Evolutionary conservation across 2,329 filamentous ascomycete genomes (phyloP).

Genomic region (Calonectria fujianensis): DNA sequence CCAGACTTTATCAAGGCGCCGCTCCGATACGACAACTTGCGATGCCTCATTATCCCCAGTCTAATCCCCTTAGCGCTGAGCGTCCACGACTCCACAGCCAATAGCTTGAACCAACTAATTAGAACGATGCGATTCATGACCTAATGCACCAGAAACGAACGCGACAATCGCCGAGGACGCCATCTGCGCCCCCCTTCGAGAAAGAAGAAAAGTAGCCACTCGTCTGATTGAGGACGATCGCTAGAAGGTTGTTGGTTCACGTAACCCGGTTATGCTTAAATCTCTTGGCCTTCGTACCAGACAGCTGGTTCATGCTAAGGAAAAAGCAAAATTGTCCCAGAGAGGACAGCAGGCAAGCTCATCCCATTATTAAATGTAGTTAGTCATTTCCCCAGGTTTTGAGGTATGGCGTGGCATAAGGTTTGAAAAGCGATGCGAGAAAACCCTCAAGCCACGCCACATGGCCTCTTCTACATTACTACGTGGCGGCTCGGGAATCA

Average conservation of each 20-base stretch:
- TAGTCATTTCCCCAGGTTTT: constrained; percentile 16
- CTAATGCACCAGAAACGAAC: background rate
- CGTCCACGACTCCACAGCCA: background rate
- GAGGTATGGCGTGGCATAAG: constrained; percentile 6
- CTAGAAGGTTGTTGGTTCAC: background rate
- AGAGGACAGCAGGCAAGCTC: background rate
- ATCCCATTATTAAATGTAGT: background rate
- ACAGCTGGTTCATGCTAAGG: constrained; percentile 11
- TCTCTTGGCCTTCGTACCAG: background rate
- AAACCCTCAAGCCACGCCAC: background rate
- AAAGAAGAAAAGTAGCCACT: background rate
- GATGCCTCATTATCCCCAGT: constrained; percentile 5
- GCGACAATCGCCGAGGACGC: background rate
- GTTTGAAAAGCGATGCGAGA: background rate
- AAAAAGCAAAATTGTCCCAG: background rate
- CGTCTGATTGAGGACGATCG: background rate
- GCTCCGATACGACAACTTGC: background rate
- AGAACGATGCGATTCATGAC: background rate
- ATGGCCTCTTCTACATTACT: background rate
- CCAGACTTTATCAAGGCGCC: constrained; percentile 1
- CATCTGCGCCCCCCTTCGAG: background rate
- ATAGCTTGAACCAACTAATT: background rate
- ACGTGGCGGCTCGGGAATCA: background rate
- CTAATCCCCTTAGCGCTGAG: constrained; percentile 8
- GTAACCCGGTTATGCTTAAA: constrained; percentile 25